Base-by-base conservation (phyloP, 2,329 filamentous ascomycete species). In the Xylaria sp. region DNA sequence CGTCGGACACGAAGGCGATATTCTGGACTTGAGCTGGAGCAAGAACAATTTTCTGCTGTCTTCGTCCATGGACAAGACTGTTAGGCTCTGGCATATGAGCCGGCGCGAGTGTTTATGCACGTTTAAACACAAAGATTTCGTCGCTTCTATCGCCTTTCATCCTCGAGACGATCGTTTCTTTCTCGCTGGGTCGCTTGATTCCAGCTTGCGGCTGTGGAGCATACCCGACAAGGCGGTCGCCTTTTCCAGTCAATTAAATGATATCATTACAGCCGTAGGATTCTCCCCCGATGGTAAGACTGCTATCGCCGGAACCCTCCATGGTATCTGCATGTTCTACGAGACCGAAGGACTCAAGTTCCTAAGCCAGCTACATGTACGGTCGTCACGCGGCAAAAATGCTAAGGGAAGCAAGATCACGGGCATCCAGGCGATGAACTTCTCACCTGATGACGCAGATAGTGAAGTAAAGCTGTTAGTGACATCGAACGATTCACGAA, bases 41-140 rank as follows among this genome's bases (percentile, higher is more conserved):
- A 99, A 98, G 83, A 99, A 99, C 78, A 97, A 96, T 75, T 99
- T 99, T 70, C 78, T 99, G 28, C 82, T 99, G 15, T 97, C 94
- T 3, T 96, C 94, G 0, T 97, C 94, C 0, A 97, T 98, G 93
- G 95, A 99, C 75, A 97, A 97, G 80, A 97, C 94, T 0, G 95
- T 99, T 12, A 87, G 92, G 14, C 78, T 99, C 50, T 99, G 95
- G 94, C 95, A 99, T 77, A 84, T 95, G 65, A 94, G 87, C 73
- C 85, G 94, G 55, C 78, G 84, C 3, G 94, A 98, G 72, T 97
- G 93, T 71, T 82, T 99, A 0, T 97, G 93, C 76, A 93, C 91
- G 1, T 99, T 98, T 79, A 92, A 94, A 71, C 95, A 98, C 77
- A 92, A 89, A 70, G 95, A 99, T 74, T 93, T 97, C 70, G 94